Base-by-base conservation (phyloP, 1,284 basidiomycete species). In the Puccinia polysora region DNA sequence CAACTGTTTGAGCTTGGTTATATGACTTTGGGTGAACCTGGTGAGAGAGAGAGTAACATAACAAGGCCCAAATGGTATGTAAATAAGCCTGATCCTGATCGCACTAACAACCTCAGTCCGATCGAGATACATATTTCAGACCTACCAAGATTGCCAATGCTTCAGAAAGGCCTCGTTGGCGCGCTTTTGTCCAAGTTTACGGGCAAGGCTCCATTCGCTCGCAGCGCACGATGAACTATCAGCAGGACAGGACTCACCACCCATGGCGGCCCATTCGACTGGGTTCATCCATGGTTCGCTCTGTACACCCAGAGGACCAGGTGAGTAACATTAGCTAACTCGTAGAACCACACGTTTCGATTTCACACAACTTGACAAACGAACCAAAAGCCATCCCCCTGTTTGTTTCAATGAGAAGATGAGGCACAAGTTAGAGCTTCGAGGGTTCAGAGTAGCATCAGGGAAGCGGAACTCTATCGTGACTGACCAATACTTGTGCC, bases 251-350 rank as follows among this genome's bases (percentile, higher is more conserved):
- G 75, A 75, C 75, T 87, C 74, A 2, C 87, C 87, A 30, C 87
- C 87, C 87, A 88, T 88, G 4, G 80, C 79, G 0, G 81, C 67
- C 87, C 87, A 88, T 81, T 85, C 86, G 84, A 75, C 79, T 1
- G 86, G 86, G n/a, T 87, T 80, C 86, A 88, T 87, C 86, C 86
- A 88, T 34, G 86, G 80, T 76, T 88, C 86, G 12, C 58, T 62
- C 68, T 71, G 23, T 20, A 38, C 2, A n/a, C 55, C 7, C 15
- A 25, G 43, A 7, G 28, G 28, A 40, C 14, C 36, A 20, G 10
- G 2, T n/a, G n/a, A n/a, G n/a, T n/a, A n/a, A n/a, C n/a, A 43
- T 32, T 34, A 55, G 6, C 32, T 38, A 43, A 8, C 25, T 45
- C 25, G 8, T 2, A 15, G 5, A 30, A 34, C 0, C n/a, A 1